Base-by-base conservation (phyloP, 2,329 filamentous ascomycete species). In the Cryphonectria carpinicola region DNA sequence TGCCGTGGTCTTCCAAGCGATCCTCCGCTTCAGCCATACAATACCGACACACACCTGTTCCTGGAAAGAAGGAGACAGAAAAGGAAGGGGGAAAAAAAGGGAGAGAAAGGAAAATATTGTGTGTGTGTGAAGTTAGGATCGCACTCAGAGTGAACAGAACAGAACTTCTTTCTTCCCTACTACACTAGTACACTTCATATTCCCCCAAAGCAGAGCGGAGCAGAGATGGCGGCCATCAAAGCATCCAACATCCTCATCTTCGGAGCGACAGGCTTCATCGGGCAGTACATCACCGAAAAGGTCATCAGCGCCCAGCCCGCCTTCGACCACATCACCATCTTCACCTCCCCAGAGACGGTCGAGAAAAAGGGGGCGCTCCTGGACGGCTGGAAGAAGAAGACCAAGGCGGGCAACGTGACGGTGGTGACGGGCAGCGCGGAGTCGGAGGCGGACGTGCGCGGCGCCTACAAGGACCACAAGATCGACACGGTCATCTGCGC, bases 401-500 rank as follows among this genome's bases (percentile, higher is more conserved):
- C 85, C n/a, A n/a, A n/a, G 63, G 82, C 85, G 63, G 82, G 85
- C 70, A 85, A 85, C 2, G 83, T 89, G 10, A 81, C 86, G 13
- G 81, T 92, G 7, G 80, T 90, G 28, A 81, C 86, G 0, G 89
- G 89, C 32, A 83, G 90, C 75, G 75, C 90, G 7, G 81, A 81
- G 2, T 85, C 83, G 35, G 82, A 85, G 35, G 76, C 80, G 14
- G 86, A 89, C 67, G 81, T 92, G 2, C 78, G 80, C 25, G 81
- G 82, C n/a, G 89, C 89, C 2, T 92, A 88, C 74, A 75, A 84
- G 73, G 83, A 84, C 5, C 71, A 84, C 84, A 81, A 65, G 43
- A 86, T 90, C 74, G 89, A 93, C 77, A 92, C 90, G 0, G 83
- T 93, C 58, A 81, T 93, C 65, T 90, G 87, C 28, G 87, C 88